A percentile compares a stretch with the other conserved stretches of the same genome.
These are phyloP conservation scores for Dryas drummondii DNA, from an alignment of 306 rosid genomes.

Conservation along the genomic window DNA sequence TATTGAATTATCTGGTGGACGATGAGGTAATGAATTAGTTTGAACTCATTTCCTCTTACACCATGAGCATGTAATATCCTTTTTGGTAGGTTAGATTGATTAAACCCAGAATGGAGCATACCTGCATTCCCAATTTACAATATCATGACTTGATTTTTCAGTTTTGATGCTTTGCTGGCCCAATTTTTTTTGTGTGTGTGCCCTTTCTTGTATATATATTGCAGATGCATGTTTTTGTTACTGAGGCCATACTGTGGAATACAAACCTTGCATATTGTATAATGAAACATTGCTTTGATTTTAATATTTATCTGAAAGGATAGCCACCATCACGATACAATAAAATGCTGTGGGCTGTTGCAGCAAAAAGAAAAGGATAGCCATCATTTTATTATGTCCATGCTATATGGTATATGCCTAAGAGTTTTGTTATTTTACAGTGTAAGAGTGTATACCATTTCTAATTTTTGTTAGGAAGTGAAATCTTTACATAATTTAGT, in stretches of 20 bases:
- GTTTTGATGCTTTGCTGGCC: slow-evolving; percentile 6
- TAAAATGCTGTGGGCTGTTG: no score
- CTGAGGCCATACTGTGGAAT: slow-evolving; percentile 6
- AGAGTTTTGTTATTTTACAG: background rate
- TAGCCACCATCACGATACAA: background rate
- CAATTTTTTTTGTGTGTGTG: background rate
- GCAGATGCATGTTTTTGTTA: background rate
- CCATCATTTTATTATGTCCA: no score
- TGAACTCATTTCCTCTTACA: slow-evolving; percentile 13
- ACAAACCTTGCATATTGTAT: background rate
- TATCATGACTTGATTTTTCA: slow-evolving; percentile 9
- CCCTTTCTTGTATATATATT: background rate
- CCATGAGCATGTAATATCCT: slow-evolving; percentile 19
- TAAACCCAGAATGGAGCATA: slow-evolving; percentile 10
- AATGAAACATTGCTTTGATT: background rate
- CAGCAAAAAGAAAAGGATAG: no score
- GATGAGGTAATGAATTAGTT: slow-evolving; percentile 43
- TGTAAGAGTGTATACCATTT: background rate
- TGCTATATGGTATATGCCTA: no score
- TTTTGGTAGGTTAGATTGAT: slow-evolving; percentile 40
- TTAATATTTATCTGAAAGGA: background rate
- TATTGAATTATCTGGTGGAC: slow-evolving; percentile 88
- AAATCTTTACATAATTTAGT: background rate
- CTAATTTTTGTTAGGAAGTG: background rate
- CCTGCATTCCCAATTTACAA: slow-evolving; percentile 23